Percentiles rank a stretch among this genome's conserved stretches.
These are phyloP conservation scores for Cytospora piceicola DNA, from an alignment of 2,329 filamentous ascomycete genomes.

Conservation along the genomic window DNA sequence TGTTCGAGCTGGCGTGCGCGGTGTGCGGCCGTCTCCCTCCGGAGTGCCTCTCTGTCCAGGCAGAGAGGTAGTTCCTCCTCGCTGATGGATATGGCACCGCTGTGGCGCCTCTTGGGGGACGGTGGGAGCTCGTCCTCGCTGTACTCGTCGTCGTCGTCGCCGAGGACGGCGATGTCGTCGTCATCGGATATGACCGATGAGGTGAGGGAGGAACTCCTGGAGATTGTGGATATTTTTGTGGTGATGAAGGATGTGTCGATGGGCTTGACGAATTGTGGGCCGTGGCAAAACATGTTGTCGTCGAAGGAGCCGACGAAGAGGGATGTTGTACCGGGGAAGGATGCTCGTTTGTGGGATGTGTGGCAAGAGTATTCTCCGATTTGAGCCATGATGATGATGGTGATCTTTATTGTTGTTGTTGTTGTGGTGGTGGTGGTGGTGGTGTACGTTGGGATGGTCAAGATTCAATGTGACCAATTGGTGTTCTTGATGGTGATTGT, in stretches of 20 bases:
- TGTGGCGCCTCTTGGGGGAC: conserved; percentile 28
- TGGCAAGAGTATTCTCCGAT: conserved; percentile 2
- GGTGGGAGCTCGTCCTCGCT: conserved; percentile 30
- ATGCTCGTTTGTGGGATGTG: conserved; percentile 5
- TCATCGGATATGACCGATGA: conserved; percentile 14
- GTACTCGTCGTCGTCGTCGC: conserved; percentile 29
- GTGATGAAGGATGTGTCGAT: conserved; percentile 28
- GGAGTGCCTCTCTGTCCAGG: conserved; percentile 29
- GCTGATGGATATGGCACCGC: conserved; percentile 31
- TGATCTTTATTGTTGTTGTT: no score
- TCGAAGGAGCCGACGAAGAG: conserved; percentile 29
- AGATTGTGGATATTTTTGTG: conserved; percentile 20
- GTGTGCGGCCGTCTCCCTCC: conserved; percentile 27
- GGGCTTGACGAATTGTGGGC: conserved; percentile 27
- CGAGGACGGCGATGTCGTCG: conserved; percentile 28
- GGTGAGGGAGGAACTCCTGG: conserved; percentile 24
- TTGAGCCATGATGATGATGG: conserved; percentile 9
- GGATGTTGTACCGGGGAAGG: conserved; percentile 22
- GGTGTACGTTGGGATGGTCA: not conserved
- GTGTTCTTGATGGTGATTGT: not conserved
- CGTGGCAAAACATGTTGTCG: conserved; percentile 27
- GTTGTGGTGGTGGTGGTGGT: conserved; percentile 4
- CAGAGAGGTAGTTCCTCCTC: conserved; percentile 29
- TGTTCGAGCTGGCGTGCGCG: conserved; percentile 23
- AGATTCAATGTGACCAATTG: no score